Evolutionary conservation across 2,329 filamentous ascomycete genomes (phyloP).

Genomic region (Didymellaceae sp.): DNA sequence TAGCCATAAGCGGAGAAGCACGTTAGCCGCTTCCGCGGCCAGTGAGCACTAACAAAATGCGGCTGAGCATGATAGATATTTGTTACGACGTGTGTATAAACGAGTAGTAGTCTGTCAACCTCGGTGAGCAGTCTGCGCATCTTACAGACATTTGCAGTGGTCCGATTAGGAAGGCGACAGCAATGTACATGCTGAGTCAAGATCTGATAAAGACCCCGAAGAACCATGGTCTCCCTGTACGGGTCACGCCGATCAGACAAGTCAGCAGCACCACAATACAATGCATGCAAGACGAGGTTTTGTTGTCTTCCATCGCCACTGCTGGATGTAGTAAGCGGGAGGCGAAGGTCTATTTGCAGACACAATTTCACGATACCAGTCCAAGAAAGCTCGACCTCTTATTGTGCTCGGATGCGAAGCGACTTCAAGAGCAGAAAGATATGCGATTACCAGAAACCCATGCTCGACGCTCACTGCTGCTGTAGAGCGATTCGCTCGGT

Average conservation of each 20-base stretch:
- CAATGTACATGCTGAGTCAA: too few relatives aligned
- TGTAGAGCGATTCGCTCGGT: slow-evolving; percentile 22
- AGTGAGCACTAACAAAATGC: neutral
- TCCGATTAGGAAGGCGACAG: too few relatives aligned
- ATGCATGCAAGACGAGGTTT: too few relatives aligned
- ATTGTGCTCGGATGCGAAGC: neutral
- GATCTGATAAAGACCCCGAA: too few relatives aligned
- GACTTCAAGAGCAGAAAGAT: slow-evolving; percentile 1
- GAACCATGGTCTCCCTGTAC: too few relatives aligned
- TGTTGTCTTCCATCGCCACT: too few relatives aligned
- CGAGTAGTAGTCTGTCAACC: too few relatives aligned
- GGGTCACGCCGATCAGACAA: too few relatives aligned
- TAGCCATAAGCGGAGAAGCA: slow-evolving; percentile 7
- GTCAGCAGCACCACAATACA: too few relatives aligned
- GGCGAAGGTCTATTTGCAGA: slow-evolving; percentile 6
- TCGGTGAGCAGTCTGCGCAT: too few relatives aligned
- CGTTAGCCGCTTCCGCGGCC: slow-evolving; percentile 8
- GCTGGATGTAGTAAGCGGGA: neutral
- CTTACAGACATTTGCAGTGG: too few relatives aligned
- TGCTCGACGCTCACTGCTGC: neutral
- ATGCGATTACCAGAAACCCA: neutral
- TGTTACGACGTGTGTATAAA: neutral
- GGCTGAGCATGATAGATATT: neutral
- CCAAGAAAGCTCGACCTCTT: neutral
- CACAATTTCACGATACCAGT: neutral